phyloP scores from a whole-genome alignment of 495 filamentous ascomycete species.

The Penicillium mononematosum region DNA sequence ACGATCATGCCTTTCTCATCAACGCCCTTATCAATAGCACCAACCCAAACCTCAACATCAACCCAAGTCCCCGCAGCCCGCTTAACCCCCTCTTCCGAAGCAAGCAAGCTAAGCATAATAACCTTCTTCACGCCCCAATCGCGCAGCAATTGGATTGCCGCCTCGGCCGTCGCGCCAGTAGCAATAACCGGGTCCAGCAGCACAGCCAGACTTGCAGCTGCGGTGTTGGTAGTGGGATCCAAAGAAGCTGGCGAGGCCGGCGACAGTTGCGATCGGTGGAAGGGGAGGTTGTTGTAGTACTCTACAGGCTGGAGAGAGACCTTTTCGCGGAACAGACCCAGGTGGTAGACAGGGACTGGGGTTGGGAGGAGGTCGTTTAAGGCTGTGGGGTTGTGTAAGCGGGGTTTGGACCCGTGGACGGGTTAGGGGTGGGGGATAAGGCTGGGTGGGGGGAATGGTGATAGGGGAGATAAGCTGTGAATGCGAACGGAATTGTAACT shows the following conservation, averaged over 20 bases:
- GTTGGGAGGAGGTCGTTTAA: conserved; percentile 77
- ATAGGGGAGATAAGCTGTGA: not conserved
- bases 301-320: conserved; percentile 84
- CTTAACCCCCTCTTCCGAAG: conserved; percentile 61
- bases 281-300: conserved; percentile 97
- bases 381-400: conserved; percentile 46
- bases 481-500: not conserved
- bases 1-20: conserved; percentile 84
- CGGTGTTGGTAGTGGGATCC: conserved; percentile 33
- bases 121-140: conserved; percentile 89
- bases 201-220: conserved; percentile 64
- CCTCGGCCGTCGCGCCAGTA: conserved; percentile 84
- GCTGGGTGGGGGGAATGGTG: not conserved
- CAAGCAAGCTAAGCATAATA: conserved; percentile 74
- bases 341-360: conserved; percentile 84
- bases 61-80: conserved; percentile 71
- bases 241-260: conserved; percentile 36
- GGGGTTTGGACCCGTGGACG: not conserved
- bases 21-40: conserved; percentile 70
- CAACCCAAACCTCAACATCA: conserved; percentile 78
- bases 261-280: conserved; percentile 49
- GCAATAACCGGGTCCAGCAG: conserved; percentile 92
- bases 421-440: not conserved
- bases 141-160: conserved; percentile 81
- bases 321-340: conserved; percentile 89